These are phyloP conservation scores for Eucalyptus pauciflora DNA, from an alignment of 345 rosid genomes.

Conservation along the genomic window DNA sequence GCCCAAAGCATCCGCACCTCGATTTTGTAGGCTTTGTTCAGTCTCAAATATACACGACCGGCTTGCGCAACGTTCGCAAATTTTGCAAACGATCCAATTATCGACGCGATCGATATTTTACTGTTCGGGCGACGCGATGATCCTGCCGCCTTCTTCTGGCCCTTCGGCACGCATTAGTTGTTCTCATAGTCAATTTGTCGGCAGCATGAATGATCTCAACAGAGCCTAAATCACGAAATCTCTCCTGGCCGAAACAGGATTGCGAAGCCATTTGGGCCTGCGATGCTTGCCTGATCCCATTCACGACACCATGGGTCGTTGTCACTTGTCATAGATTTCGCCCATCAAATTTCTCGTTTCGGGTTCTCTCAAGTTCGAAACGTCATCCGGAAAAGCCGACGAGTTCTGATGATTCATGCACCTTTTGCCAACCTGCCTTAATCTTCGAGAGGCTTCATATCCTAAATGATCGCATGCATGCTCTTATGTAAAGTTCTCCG, in stretches of 20 bases:
- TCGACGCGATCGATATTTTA: not conserved
- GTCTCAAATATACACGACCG: not conserved
- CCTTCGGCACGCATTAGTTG: not conserved
- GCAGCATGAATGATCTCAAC: not conserved
- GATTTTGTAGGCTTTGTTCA: not conserved
- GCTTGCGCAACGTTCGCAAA: not conserved
- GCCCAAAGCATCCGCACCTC: not conserved
- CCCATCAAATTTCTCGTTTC: not conserved
- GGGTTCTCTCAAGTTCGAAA: not conserved
- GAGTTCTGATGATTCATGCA: not conserved
- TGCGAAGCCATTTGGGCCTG: not conserved
- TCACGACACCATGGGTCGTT: rapidly evolving
- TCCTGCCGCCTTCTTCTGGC: not conserved
- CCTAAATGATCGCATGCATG: not conserved
- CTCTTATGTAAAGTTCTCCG: not conserved
- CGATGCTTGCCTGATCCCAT: not conserved
- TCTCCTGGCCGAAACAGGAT: not conserved
- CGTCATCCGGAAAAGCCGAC: not conserved
- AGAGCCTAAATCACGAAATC: not conserved
- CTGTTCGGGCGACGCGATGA: rapidly evolving
- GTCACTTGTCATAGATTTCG: not conserved
- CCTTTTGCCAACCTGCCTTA: not conserved
- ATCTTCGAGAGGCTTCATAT: not conserved
- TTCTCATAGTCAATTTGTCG: not conserved
- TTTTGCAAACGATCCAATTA: not conserved